Conservation (phyloP, 169 alveolate species). For the Plasmodium coatneyi region DNA sequence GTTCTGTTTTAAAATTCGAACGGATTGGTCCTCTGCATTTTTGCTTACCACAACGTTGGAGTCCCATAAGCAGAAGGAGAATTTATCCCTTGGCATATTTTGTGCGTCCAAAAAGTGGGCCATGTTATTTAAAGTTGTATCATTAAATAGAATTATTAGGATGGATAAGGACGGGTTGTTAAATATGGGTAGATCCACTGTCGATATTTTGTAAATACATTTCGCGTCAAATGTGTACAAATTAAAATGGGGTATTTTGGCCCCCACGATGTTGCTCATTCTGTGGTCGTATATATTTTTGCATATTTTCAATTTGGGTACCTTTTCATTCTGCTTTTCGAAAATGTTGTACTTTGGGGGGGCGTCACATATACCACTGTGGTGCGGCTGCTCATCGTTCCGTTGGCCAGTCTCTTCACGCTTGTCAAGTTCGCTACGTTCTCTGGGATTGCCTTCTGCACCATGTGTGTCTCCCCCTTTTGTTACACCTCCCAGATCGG, state of each 20-base stretch:
- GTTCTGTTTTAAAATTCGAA: neutral
- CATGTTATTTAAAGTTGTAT: slow-evolving; percentile 12
- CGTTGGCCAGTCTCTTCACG: too few species aligned
- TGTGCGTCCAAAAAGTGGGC: neutral
- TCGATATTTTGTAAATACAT: slow-evolving; percentile 49
- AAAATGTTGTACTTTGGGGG: neutral
- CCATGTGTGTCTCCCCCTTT: neutral
- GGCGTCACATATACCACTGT: neutral
- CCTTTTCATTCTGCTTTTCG: slow-evolving; percentile 33
- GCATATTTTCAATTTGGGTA: slow-evolving; percentile 57
- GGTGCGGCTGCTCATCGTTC: neutral
- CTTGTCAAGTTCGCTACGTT: neutral
- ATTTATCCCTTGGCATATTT: slow-evolving; percentile 44
- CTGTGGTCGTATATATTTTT: slow-evolving; percentile 48
- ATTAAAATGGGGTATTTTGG: slow-evolving; percentile 72
- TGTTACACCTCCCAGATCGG: neutral
- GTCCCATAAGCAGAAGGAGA: slow-evolving; percentile 70
- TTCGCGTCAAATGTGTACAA: slow-evolving; percentile 47
- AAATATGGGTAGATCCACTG: slow-evolving; percentile 66
- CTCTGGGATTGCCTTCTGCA: neutral
- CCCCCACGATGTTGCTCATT: slow-evolving; percentile 45
- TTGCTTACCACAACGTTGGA: slow-evolving; percentile 31
- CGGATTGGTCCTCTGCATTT: neutral
- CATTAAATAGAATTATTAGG: slow-evolving; percentile 45
- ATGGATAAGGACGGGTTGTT: slow-evolving; percentile 38